These are phyloP conservation scores for Coffea eugenioides DNA, from an alignment of 257 asterid species.

Conservation along the genomic window DNA sequence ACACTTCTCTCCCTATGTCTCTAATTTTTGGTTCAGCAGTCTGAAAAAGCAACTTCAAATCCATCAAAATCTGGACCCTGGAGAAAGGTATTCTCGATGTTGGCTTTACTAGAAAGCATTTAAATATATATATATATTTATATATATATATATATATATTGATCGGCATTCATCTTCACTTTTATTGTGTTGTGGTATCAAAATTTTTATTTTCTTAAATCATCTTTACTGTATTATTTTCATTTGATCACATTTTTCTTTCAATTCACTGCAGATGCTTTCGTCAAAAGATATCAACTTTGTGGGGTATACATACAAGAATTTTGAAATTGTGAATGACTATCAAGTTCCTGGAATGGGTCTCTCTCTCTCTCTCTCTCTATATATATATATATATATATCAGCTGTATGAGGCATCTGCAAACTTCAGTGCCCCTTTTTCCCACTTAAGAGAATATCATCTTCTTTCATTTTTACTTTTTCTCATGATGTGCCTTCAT, in stretches of 20 bases:
- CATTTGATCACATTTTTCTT: slow-evolving; percentile 54
- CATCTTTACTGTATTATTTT: slow-evolving; percentile 11
- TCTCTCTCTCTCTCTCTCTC: slow-evolving; percentile 31
- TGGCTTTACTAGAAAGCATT: neutral
- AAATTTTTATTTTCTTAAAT: slow-evolving; percentile 32
- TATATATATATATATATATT: neutral
- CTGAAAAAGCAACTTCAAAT: slow-evolving; percentile 56
- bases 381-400: too few species aligned
- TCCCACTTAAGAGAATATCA: neutral
- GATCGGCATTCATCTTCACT: neutral
- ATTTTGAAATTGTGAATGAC: slow-evolving; percentile 88
- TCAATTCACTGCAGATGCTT: slow-evolving; percentile 69
- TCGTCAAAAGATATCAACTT: slow-evolving; percentile 95
- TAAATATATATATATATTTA: neutral
- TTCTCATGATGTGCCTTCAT: neutral
- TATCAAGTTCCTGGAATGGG: slow-evolving; percentile 85
- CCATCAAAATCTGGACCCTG: slow-evolving; percentile 91
- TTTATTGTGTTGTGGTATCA: neutral
- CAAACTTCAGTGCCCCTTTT: neutral
- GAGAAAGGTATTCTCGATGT: slow-evolving; percentile 69
- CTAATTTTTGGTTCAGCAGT: slow-evolving; percentile 40
- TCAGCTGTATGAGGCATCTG: neutral
- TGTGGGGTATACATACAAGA: slow-evolving; percentile 96
- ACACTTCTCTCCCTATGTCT: slow-evolving; percentile 3
- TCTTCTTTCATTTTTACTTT: neutral